A percentile compares a stretch with the other conserved stretches of the same genome.
Evolutionary conservation across 345 rosid species (phyloP).

Genomic region (Acer saccharum): DNA sequence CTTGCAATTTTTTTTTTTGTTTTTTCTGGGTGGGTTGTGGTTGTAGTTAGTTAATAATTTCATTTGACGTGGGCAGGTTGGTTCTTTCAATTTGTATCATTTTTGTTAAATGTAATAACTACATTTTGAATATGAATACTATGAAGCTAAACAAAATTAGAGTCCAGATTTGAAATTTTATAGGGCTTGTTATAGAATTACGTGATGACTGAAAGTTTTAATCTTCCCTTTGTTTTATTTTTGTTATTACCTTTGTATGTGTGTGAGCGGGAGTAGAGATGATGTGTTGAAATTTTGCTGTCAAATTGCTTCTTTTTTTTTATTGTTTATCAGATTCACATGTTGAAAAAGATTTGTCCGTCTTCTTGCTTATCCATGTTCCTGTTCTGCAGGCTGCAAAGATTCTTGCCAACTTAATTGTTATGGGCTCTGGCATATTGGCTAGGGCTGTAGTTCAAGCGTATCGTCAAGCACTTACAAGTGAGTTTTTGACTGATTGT

Average conservation of each 20-base stretch:
- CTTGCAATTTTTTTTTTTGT: too few relatives aligned
- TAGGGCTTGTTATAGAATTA: neutral
- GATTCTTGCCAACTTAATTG: slow-evolving; percentile 65
- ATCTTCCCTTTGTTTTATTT: neutral
- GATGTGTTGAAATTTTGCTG: neutral
- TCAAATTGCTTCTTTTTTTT: neutral
- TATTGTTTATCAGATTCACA: neutral
- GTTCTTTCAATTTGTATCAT: neutral
- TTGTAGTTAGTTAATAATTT: neutral
- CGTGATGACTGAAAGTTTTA: neutral
- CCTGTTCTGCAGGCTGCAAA: slow-evolving; percentile 59
- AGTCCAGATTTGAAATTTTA: neutral
- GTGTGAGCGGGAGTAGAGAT: neutral
- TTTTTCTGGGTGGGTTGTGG: too few relatives aligned
- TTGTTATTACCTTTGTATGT: neutral
- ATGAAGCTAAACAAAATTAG: neutral
- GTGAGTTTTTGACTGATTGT: slow-evolving; percentile 38
- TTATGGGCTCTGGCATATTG: slow-evolving; percentile 66
- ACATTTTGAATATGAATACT: neutral
- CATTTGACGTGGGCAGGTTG: neutral
- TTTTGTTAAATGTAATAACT: neutral
- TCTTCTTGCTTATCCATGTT: neutral
- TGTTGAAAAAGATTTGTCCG: neutral
- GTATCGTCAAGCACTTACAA: slow-evolving; percentile 82
- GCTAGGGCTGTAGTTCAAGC: slow-evolving; percentile 72